phyloP scores from a whole-genome alignment of 2,329 filamentous ascomycete genomes.

The Sarocladiaceae sp. region DNA sequence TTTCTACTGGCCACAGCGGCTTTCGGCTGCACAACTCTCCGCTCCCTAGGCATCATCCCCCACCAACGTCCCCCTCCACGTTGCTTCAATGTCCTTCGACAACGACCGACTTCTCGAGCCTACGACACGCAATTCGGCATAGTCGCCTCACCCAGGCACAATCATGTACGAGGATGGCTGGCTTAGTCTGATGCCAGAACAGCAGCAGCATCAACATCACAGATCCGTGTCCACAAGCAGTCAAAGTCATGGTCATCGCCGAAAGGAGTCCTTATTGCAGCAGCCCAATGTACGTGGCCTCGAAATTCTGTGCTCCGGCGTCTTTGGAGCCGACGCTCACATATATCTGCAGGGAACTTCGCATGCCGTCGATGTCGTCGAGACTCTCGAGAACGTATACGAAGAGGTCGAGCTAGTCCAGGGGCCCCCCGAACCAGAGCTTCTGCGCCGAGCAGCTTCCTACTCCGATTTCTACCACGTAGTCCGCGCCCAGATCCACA shows the following conservation, averaged over 20 bases:
- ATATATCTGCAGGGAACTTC: slow-evolving; percentile 42
- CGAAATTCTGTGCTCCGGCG: background rate
- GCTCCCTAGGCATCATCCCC: no score
- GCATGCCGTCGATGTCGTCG: slow-evolving; percentile 38
- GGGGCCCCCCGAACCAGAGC: slow-evolving; percentile 58
- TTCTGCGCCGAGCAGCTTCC: slow-evolving; percentile 65
- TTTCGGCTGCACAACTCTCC: slow-evolving; percentile 5
- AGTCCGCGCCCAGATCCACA: slow-evolving; percentile 49
- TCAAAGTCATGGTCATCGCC: slow-evolving; percentile 49
- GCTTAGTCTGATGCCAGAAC: slow-evolving; percentile 69
- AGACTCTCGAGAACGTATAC: slow-evolving; percentile 41
- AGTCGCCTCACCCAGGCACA: background rate
- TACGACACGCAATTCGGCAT: background rate
- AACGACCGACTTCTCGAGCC: no score
- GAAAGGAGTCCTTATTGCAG: slow-evolving; percentile 64
- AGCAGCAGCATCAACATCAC: background rate
- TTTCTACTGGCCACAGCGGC: slow-evolving; percentile 4
- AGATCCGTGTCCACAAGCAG: slow-evolving; percentile 23
- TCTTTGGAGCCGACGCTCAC: background rate
- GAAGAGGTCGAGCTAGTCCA: slow-evolving; percentile 1
- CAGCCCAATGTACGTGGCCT: slow-evolving; percentile 50
- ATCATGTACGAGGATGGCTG: slow-evolving; percentile 77
- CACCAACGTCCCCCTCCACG: slow-evolving; percentile 6
- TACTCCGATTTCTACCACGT: slow-evolving; percentile 68
- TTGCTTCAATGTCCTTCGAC: slow-evolving; percentile 6